These are phyloP conservation scores for Boletus vinaceobasis DNA, from an alignment of 768 basidiomycete genomes.

Conservation along the genomic window DNA sequence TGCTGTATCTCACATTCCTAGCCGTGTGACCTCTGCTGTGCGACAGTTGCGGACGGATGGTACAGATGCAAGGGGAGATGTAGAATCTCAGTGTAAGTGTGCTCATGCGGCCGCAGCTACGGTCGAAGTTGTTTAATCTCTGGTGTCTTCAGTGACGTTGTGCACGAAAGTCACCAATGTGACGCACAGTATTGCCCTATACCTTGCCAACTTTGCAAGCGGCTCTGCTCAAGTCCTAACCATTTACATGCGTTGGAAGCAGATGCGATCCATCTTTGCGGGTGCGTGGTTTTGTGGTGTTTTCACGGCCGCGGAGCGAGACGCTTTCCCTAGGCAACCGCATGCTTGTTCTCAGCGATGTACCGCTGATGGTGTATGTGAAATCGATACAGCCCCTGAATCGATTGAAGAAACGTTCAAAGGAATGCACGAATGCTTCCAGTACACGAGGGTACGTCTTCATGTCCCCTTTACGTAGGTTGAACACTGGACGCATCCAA, in stretches of 20 bases:
- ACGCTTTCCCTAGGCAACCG: constrained; percentile 34
- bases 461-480: neutral
- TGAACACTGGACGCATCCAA: neutral
- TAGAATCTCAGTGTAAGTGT: constrained; percentile 37
- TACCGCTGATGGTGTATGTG: constrained; percentile 47
- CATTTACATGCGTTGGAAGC: constrained; percentile 52
- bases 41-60: constrained; percentile 24
- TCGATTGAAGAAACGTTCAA: constrained; percentile 60
- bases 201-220: constrained; percentile 51
- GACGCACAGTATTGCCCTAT: constrained; percentile 51
- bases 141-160: constrained; percentile 37
- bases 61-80: constrained; percentile 45
- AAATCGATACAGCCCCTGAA: constrained; percentile 54
- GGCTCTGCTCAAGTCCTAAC: constrained; percentile 42
- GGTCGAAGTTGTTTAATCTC: neutral
- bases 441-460: constrained; percentile 53
- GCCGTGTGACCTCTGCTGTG: constrained; percentile 41
- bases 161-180: constrained; percentile 48
- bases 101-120: neutral
- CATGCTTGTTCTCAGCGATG: constrained; percentile 48
- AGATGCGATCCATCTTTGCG: constrained; percentile 51
- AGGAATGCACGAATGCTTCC: constrained; percentile 56
- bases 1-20: constrained; percentile 14
- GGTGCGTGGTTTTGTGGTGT: constrained; percentile 34
- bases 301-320: constrained; percentile 5